Evolutionary conservation across 192 early-diverging fungal genomes (phyloP), one percentile per base, ranked within the genome.

Genomic region (Mortierella claussenii): DNA sequence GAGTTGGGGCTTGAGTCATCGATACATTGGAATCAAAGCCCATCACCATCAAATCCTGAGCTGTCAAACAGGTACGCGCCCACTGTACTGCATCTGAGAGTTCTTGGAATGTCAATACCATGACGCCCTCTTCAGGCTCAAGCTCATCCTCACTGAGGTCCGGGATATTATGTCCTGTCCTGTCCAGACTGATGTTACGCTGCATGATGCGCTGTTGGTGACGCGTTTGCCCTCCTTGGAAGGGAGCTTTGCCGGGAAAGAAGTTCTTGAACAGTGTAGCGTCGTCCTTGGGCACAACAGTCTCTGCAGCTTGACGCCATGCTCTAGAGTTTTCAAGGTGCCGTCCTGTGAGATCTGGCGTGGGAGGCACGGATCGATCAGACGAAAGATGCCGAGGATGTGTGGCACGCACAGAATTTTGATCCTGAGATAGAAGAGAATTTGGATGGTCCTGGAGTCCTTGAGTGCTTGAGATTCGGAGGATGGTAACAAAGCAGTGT

Each of bases 401-500:
- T n/a, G n/a, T n/a, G 8, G 21, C 13, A 30, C 21, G 4, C n/a
- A n/a, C n/a, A n/a, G n/a, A n/a, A n/a, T n/a, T n/a, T n/a, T n/a
- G n/a, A 21, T 26, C 18, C 40, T 60, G n/a, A 6, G 32, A 45
- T 33, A 6, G 3, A n/a, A 48, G 21, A 48, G 46, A 23, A 40
- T 36, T n/a, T 2, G 21, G 12, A 21, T 32, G 24, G 50, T 53
- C 50, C 30, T 40, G 54, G 0, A 40, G 12, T 21, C 23, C 27
- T 1, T 34, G 31, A 31, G 37, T 44, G 20, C 54, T 69, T 36
- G 86, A 55, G 20, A 85, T 64, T 43, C 86, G 81, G 55, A 87
- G 68, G 2, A 91, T 71, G 1, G 83, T 73, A 2, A 91, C 85
- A 52, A 81, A 80, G 5, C 83, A 86, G 2, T 68, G 61, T 8